phyloP scores from a whole-genome alignment of 352 stramenopile species.

The Aphanomyces euteiches region DNA sequence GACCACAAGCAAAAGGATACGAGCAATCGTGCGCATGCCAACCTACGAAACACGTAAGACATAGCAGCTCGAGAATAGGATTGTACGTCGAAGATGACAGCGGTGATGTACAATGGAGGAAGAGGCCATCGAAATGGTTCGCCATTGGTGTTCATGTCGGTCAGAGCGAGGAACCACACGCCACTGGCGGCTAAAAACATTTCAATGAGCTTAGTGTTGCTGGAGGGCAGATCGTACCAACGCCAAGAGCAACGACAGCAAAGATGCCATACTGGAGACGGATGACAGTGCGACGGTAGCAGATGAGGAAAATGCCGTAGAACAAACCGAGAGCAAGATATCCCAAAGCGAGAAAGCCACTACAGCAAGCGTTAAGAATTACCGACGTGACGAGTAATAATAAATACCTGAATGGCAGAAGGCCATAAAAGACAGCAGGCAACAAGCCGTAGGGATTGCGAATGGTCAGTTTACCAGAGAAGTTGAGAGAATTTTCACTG shows the following conservation, averaged over 20 bases:
- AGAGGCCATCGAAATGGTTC: constrained; percentile 87
- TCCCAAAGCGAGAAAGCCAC: constrained; percentile 57
- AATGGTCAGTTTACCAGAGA: constrained; percentile 67
- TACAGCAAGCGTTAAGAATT: neutral
- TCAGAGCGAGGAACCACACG: constrained; percentile 83
- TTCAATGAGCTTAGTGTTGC: constrained; percentile 66
- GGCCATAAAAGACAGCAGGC: constrained; percentile 75
- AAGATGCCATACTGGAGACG: constrained; percentile 81
- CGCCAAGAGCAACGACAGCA: constrained; percentile 73
- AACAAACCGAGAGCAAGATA: constrained; percentile 78
- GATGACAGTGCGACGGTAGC: constrained; percentile 67
- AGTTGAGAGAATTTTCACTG: constrained; percentile 48
- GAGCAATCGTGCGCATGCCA: constrained; percentile 77
- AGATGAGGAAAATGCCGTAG: constrained; percentile 65
- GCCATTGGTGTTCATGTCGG: constrained; percentile 84
- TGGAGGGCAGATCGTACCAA: constrained; percentile 43
- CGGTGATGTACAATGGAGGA: constrained; percentile 73
- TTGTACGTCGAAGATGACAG: constrained; percentile 74
- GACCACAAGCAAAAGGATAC: constrained; percentile 80
- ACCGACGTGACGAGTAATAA: neutral
- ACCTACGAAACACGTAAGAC: constrained; percentile 2
- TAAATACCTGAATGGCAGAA: constrained; percentile 68
- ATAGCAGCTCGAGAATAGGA: constrained; percentile 26
- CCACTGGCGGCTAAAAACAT: constrained; percentile 36
- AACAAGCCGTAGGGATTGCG: constrained; percentile 78